Evolutionary conservation across 768 basidiomycete genomes (phyloP).

Genomic region (Trametes coccinea): DNA sequence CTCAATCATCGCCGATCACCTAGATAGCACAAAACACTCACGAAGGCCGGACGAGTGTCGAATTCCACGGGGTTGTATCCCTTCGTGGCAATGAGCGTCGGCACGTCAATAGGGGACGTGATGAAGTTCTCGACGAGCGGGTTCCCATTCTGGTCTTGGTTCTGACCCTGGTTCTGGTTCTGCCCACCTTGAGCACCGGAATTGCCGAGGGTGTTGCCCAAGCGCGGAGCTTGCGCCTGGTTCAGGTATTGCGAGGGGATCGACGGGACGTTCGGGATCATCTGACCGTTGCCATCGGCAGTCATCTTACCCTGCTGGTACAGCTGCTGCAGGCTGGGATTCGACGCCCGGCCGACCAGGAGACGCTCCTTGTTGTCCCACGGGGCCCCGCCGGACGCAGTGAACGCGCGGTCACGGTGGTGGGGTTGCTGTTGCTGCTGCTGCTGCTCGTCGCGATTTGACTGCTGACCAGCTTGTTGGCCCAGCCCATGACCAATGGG

Average conservation of each 20-base stretch:
- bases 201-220: conserved; percentile 22
- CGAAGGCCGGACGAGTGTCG: conserved; percentile 77
- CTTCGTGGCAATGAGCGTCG: conserved; percentile 80
- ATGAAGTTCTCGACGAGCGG: conserved; percentile 38
- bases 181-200: conserved; percentile 20
- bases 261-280: conserved; percentile 66
- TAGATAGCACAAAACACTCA: conserved; percentile 39
- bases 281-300: conserved; percentile 32
- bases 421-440: conserved; percentile 35
- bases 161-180: conserved; percentile 36
- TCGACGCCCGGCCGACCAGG: conserved; percentile 59
- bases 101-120: conserved; percentile 79
- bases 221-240: conserved; percentile 39
- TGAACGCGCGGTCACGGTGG: conserved; percentile 37
- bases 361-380: conserved; percentile 73
- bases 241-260: conserved; percentile 76
- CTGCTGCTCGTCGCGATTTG: conserved; percentile 32
- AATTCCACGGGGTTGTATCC: conserved; percentile 90
- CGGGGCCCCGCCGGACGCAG: conserved; percentile 38
- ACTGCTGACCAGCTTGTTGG: conserved; percentile 26
- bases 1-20: conserved; percentile 11
- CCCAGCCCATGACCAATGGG: conserved; percentile 41
- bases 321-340: conserved; percentile 66
- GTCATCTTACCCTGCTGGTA: conserved; percentile 45
- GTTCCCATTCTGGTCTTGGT: conserved; percentile 30